Percentiles rank a stretch among this genome's conserved stretches.
Evolutionary conservation across 2,329 filamentous ascomycete genomes (phyloP).

Genomic region (Nigrospora oryzae): DNA sequence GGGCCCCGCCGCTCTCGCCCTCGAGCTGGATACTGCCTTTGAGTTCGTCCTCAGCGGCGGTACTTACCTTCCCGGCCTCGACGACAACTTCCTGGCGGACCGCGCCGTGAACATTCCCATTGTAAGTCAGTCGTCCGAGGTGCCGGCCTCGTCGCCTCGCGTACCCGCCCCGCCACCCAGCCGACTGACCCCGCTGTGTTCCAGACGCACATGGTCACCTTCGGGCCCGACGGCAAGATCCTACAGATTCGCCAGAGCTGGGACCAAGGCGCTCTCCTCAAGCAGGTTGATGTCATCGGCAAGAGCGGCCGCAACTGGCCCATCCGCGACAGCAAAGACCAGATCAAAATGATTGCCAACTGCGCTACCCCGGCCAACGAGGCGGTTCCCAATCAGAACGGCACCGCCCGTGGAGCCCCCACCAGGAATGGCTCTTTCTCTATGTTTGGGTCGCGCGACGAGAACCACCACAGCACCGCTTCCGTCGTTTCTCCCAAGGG

Average conservation of each 20-base stretch:
- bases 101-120: conserved; percentile 70
- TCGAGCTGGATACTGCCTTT: conserved; percentile 75
- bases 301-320: conserved; percentile 89
- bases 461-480: conserved; percentile 41
- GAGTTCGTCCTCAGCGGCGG: conserved; percentile 78
- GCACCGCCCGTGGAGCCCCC: conserved; percentile 34
- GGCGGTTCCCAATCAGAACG: conserved; percentile 22
- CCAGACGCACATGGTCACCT: conserved; percentile 82
- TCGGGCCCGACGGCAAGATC: conserved; percentile 71
- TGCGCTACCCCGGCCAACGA: conserved; percentile 41
- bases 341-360: conserved; percentile 65
- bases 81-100: conserved; percentile 90
- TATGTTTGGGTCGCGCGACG: conserved; percentile 64
- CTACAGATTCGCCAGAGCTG: conserved; percentile 81
- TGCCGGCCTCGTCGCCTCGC: background rate
- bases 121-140: conserved; percentile 45
- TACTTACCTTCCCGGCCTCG: conserved; percentile 77
- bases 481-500: conserved; percentile 54
- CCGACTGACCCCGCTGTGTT: conserved; percentile 1
- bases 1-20: conserved; percentile 56
- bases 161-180: background rate
- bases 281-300: conserved; percentile 89
- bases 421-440: conserved; percentile 60
- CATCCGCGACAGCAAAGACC: conserved; percentile 78
- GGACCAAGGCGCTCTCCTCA: conserved; percentile 91